phyloP scores from a whole-genome alignment of 768 basidiomycete species.

The Lentinula guzmanii region DNA sequence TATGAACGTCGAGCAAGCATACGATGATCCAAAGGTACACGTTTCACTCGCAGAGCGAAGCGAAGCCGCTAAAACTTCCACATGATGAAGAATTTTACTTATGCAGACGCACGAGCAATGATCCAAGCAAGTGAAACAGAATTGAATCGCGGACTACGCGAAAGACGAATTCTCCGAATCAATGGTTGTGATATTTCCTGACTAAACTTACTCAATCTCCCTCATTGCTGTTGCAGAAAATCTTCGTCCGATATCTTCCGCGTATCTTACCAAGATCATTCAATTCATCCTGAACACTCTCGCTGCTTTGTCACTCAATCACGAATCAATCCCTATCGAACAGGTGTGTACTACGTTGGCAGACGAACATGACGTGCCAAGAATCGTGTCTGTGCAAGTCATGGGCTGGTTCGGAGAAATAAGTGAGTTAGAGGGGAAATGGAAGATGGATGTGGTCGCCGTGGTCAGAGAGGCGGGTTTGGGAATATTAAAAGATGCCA shows the following conservation, averaged over 20 bases:
- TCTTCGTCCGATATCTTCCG: conserved; percentile 66
- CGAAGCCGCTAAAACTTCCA: background rate
- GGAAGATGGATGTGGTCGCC: conserved; percentile 59
- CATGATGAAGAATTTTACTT: conserved; percentile 31
- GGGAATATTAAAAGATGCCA: conserved; percentile 60
- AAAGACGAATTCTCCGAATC: conserved; percentile 67
- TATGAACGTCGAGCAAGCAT: conserved; percentile 16
- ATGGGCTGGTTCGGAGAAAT: conserved; percentile 80
- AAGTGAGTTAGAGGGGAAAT: conserved; percentile 34
- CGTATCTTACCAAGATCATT: conserved; percentile 65
- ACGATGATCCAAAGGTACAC: conserved; percentile 12
- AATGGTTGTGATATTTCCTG: conserved; percentile 39
- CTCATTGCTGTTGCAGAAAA: conserved; percentile 37
- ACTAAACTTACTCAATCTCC: background rate
- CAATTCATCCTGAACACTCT: conserved; percentile 71
- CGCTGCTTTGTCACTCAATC: conserved; percentile 52
- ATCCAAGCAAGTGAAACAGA: conserved; percentile 85
- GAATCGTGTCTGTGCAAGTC: conserved; percentile 57
- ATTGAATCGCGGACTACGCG: conserved; percentile 54
- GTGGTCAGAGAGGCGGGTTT: conserved; percentile 75
- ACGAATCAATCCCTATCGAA: conserved; percentile 48
- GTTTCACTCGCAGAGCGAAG: background rate
- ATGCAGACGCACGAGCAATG: conserved; percentile 52
- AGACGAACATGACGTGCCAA: conserved; percentile 67
- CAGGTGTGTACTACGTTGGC: conserved; percentile 56